Evolutionary conservation across 2,329 filamentous ascomycete genomes (phyloP).

Genomic region (Fusarium tjaetaba): DNA sequence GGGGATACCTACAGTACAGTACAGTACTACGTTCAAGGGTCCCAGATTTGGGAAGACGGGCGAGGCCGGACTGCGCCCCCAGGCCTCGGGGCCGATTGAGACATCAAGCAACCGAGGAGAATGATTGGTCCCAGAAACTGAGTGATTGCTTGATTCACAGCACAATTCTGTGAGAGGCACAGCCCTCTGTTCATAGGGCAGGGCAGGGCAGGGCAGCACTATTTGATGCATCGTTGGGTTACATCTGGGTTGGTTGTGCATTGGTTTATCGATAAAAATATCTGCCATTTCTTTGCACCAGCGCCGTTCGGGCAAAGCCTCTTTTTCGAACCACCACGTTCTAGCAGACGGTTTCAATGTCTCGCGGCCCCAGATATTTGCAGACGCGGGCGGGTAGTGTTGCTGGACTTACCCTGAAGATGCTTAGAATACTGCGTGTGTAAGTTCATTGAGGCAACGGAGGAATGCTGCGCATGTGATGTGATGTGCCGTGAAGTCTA

Average conservation of each 20-base stretch:
- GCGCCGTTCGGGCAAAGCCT: conserved; percentile 25
- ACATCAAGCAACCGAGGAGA: conserved; percentile 27
- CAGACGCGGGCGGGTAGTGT: conserved; percentile 18
- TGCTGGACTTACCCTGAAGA: conserved; percentile 23
- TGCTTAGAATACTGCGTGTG: conserved; percentile 14
- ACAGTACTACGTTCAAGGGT: neutral
- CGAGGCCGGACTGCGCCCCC: conserved; percentile 40
- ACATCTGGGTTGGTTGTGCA: conserved; percentile 21
- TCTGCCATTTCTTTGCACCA: conserved; percentile 33
- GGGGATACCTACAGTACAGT: neutral
- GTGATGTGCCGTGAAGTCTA: conserved; percentile 25
- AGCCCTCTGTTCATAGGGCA: conserved; percentile 27
- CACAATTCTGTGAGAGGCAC: conserved; percentile 16
- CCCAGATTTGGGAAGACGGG: conserved; percentile 25
- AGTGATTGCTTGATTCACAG: neutral
- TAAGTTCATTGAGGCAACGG: conserved; percentile 21
- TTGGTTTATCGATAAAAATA: conserved; percentile 41
- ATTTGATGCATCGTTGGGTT: conserved; percentile 12
- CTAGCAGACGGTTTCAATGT: conserved; percentile 11
- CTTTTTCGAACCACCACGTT: conserved; percentile 17
- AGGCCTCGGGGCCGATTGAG: conserved; percentile 40
- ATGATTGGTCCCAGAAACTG: conserved; percentile 32
- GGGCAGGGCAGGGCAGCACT: conserved; percentile 4
- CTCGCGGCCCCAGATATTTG: conserved; percentile 22
- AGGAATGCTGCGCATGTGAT: conserved; percentile 38